These are phyloP conservation scores for Nasturtium officinale DNA, from an alignment of 345 rosid genomes.

Conservation along the genomic window DNA sequence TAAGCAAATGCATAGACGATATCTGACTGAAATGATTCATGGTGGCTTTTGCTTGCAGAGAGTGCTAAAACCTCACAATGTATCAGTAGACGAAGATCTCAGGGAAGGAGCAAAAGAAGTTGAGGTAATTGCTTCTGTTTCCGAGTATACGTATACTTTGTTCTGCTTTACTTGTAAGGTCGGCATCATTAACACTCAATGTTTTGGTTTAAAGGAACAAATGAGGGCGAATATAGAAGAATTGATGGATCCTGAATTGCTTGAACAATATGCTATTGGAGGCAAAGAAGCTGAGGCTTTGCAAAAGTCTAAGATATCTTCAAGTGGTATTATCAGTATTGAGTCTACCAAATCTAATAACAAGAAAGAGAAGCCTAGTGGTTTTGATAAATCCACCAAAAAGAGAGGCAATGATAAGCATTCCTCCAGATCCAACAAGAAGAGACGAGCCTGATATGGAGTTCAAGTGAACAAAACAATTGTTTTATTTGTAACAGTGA, in stretches of 20 bases:
- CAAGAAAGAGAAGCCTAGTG: constrained; percentile 53
- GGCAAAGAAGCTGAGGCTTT: constrained; percentile 72
- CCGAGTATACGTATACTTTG: background rate
- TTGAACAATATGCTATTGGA: constrained; percentile 67
- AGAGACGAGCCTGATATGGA: constrained; percentile 50
- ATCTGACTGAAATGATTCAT: constrained; percentile 22
- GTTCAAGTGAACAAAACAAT: background rate
- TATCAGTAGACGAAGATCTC: constrained; percentile 88
- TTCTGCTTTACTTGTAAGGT: constrained; percentile 10
- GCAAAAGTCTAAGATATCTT: constrained; percentile 55
- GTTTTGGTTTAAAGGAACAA: constrained; percentile 52
- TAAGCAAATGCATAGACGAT: background rate
- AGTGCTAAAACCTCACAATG: constrained; percentile 68
- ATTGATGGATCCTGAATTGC: constrained; percentile 60
- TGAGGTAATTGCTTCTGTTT: constrained; percentile 53
- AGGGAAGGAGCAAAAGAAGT: constrained; percentile 79
- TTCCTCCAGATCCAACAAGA: constrained; percentile 56
- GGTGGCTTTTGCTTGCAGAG: constrained; percentile 52
- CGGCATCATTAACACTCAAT: background rate
- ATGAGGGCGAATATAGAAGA: constrained; percentile 68
- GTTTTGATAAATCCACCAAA: constrained; percentile 49
- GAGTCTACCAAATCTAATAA: constrained; percentile 45
- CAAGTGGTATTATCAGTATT: constrained; percentile 67
- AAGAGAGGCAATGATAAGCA: constrained; percentile 57
- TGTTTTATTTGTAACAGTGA: constrained; percentile 4